Base-by-base conservation (phyloP, 163 green algal species). In the Smithsoniella earleae region DNA sequence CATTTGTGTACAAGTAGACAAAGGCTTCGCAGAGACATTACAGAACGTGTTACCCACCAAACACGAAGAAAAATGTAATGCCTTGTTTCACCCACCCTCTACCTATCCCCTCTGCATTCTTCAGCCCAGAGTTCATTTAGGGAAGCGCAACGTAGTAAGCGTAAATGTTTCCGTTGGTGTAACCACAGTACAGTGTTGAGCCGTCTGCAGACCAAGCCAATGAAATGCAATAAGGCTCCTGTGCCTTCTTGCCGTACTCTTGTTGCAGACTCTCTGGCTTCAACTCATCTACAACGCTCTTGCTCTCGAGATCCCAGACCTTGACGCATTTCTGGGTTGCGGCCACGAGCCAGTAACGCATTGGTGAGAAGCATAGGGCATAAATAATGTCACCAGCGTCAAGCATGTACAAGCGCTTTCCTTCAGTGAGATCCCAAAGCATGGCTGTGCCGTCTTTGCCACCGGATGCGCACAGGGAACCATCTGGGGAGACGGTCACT, bases 281-380 rank as follows among this genome's bases (percentile, higher is more conserved):
- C 74, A 98, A 85, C 82, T 97, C 91, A 73, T 97, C 94, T 5
- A 98, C 94, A 33, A 96, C 83, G 72, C 77, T 89, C 91, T 99
- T 99, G 88, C 80, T 94, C 88, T 99, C 94, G 38, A 99, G 86
- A 82, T 99, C 94, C 94, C 94, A 98, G 82, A 99, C 97, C 77
- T 88, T 91, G 79, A 91, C 88, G 81, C 77, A 82, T 37, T 63
- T 66, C 78, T 96, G 86, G 73, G 93, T 98, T 75, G 93, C 93
- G 31, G 94, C 94, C 81, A 90, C 96, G 81, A 99, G 88, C 93
- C 94, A 99, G 89, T 98, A 99, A 82, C 93, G 86, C 90, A 98
- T 98, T 79, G 94, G 94, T 8, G 87, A 96, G 90, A 99, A 99
- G 85, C 85, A 91, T n/a, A 99, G 88, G 40, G 89, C 82, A 84